Base-by-base conservation (phyloP, 352 stramenopile species). In the Phytopythium chamaehyphon region DNA sequence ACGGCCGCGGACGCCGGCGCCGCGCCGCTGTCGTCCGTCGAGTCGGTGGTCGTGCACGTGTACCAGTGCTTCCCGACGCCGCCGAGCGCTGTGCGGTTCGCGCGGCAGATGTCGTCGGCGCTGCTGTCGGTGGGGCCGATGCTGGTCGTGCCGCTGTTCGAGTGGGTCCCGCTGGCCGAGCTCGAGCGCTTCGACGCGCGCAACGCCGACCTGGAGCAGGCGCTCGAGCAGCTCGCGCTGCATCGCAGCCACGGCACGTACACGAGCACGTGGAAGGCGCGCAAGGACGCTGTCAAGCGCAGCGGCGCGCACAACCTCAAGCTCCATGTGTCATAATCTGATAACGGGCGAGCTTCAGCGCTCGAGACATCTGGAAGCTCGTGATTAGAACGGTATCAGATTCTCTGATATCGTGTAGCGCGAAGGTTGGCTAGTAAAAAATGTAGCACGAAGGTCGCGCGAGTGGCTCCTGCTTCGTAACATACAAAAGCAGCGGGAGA, bases 51-150 rank as follows among this genome's bases (percentile, higher is more conserved):
- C 15, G 67, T 93, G 11, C 73, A 89, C 46, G 83, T 93, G 10
- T 91, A 89, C 38, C 83, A 93, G 48, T 89, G 77, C 47, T 89
- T 90, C 23, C 81, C 83, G 12, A 91, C 83, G 23, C 73, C 73
- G 0, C 83, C 91, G 59, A 93, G 83, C 31, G 80, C 83, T 3
- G 64, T 87, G 51, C 77, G 83, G 5, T 90, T 91, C 47, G 78
- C 78, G 19, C 69, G 71, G 44, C 76, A 90, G 54, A 76, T 83
- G 37, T 60, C 59, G 1, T 23, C 60, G n/a, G 62, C 69, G 3
- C 68, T 76, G 19, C 61, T 90, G 31, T 62, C 75, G 24, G 62
- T 68, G 3, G 54, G 67, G 21, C 49, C 69, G 2, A 55, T 90
- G 36, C 80, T 62, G 47, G 71, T 93, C 40, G 73, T 93, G n/a